Percentiles rank a stretch among this genome's conserved stretches.
phyloP scores from a whole-genome alignment of 2,329 filamentous ascomycete genomes.

The Albifimbria verrucaria region DNA sequence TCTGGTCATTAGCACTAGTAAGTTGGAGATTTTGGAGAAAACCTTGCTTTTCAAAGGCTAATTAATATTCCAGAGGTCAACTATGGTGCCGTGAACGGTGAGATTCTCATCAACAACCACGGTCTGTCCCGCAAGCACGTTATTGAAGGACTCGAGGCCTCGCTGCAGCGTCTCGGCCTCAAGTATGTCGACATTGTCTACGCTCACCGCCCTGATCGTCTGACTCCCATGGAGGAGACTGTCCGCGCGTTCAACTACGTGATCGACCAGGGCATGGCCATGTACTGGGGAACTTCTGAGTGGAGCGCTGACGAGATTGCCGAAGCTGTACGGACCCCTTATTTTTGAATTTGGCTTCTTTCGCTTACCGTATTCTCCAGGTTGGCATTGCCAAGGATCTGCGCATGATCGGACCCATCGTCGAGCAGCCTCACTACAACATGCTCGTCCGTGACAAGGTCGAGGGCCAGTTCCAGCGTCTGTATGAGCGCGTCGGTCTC shows the following conservation, averaged over 20 bases:
- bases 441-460: slow-evolving; percentile 59
- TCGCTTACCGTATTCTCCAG: slow-evolving; percentile 12
- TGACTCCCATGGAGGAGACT: slow-evolving; percentile 68
- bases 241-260: slow-evolving; percentile 69
- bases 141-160: slow-evolving; percentile 51
- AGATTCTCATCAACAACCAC: slow-evolving; percentile 61
- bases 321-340: slow-evolving; percentile 38
- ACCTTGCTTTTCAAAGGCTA: background rate
- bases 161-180: slow-evolving; percentile 54
- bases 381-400: slow-evolving; percentile 57
- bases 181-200: slow-evolving; percentile 67
- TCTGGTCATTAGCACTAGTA: slow-evolving; percentile 56
- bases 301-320: slow-evolving; percentile 68
- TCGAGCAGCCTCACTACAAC: slow-evolving; percentile 69
- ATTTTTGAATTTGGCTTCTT: background rate
- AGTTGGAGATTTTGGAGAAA: background rate
- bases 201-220: slow-evolving; percentile 64
- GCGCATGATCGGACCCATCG: slow-evolving; percentile 58
- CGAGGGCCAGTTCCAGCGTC: slow-evolving; percentile 58
- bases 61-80: slow-evolving; percentile 46
- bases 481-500: slow-evolving; percentile 56
- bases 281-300: slow-evolving; percentile 64
- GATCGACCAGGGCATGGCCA: slow-evolving; percentile 63
- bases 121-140: slow-evolving; percentile 67
- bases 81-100: slow-evolving; percentile 60